Percentiles rank a stretch among this genome's conserved stretches.
Conservation (phyloP, 495 filamentous ascomycete species). For the Talaromyces liani region DNA sequence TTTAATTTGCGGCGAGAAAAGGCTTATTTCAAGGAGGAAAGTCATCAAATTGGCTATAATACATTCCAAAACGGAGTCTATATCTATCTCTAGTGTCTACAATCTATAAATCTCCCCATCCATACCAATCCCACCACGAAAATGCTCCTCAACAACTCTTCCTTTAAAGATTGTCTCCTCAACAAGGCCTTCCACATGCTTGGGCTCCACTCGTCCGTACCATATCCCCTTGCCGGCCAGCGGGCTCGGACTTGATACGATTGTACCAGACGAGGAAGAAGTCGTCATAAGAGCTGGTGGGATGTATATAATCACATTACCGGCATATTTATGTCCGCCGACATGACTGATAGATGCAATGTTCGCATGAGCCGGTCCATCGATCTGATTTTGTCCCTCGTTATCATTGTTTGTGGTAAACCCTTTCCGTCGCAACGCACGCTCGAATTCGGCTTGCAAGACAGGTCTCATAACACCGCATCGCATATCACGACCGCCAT, state of each 20-base stretch:
- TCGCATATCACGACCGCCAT: conserved; percentile 67
- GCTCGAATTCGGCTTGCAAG: conserved; percentile 60
- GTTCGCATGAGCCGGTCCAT: conserved; percentile 35
- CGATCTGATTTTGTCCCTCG: conserved; percentile 14
- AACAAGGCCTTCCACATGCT: conserved; percentile 80
- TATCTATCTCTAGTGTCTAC: conserved; percentile 11
- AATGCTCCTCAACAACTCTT: conserved; percentile 67
- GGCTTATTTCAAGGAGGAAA: not conserved
- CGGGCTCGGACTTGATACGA: conserved; percentile 25
- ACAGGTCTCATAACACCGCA: conserved; percentile 76
- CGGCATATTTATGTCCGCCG: conserved; percentile 87
- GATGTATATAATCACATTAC: conserved; percentile 87
- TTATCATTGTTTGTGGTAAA: conserved; percentile 11
- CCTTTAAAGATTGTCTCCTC: conserved; percentile 70
- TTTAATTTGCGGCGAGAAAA: not conserved
- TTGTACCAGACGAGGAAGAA: conserved; percentile 9
- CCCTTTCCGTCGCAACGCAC: conserved; percentile 31
- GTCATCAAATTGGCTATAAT: not conserved
- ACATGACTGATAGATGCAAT: conserved; percentile 81
- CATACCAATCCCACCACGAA: conserved; percentile 41
- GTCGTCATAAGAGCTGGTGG: conserved; percentile 45
- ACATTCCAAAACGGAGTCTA: not conserved
- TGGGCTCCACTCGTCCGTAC: conserved; percentile 86
- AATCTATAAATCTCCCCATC: conserved; percentile 32
- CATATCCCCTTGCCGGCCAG: conserved; percentile 80